Evolutionary conservation across 202 grass and related monocot genomes (phyloP).

Genomic region (Digitaria exilis): DNA sequence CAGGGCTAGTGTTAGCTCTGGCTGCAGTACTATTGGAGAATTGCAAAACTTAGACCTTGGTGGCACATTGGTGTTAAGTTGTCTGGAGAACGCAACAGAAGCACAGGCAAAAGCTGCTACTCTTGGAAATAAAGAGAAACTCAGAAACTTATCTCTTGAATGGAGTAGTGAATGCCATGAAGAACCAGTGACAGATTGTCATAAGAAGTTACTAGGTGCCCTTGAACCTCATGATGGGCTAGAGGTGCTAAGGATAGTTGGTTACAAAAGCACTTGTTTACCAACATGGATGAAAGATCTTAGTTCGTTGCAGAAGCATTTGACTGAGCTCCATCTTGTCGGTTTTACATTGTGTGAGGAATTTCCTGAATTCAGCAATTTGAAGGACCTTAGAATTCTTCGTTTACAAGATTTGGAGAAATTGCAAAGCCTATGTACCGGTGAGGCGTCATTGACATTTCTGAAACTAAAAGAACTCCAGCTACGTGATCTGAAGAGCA

Average conservation of each 20-base stretch:
- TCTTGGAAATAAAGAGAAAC: slow-evolving; percentile 26
- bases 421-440: background rate
- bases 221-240: slow-evolving; percentile 17
- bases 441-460: background rate
- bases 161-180: background rate
- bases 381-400: slow-evolving; percentile 25
- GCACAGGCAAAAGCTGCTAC: background rate
- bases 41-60: slow-evolving; percentile 29
- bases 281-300: slow-evolving; percentile 35
- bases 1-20: background rate
- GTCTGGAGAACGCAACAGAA: slow-evolving; percentile 24
- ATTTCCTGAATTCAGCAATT: slow-evolving; percentile 10
- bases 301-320: background rate
- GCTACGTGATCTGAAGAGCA: background rate
- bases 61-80: slow-evolving; percentile 7
- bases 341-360: slow-evolving; percentile 12
- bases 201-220: slow-evolving; percentile 31
- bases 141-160: background rate
- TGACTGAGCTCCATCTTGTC: slow-evolving; percentile 23
- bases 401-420: background rate
- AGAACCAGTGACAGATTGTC: background rate
- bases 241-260: background rate
- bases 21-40: slow-evolving; percentile 28
- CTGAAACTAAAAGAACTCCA: background rate
- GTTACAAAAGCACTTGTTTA: background rate